Base-by-base conservation (phyloP, 164 flowering plant genomes). In the Kalanchoe fedtschenkoi region DNA sequence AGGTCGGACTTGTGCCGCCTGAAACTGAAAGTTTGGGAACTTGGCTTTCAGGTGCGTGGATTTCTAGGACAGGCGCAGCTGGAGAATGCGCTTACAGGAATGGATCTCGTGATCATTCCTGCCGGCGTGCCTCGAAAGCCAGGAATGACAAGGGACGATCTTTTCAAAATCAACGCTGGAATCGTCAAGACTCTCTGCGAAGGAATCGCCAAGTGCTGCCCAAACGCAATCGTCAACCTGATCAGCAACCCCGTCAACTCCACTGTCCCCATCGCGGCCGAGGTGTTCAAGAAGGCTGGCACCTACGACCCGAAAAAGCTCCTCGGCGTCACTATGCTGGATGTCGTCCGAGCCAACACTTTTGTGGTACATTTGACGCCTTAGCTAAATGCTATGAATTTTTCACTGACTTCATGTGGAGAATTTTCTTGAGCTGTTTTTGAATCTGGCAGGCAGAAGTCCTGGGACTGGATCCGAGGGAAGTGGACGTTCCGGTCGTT, bases 101-200 rank as follows among this genome's bases (percentile, higher is more conserved):
- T 93, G 97, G 95, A 93, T 71, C 91, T 90, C 64, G 88, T 90
- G 24, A 78, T 93, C 11, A 90, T 93, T 70, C 99, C 99, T n/a
- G 97, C 97, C 41, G 99, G 99, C 41, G 93, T 90, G 68, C 99
- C 97, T 16, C 79, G 99, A 66, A 93, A 93, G 68, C 98, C 98
- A 34, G 98, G 98, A 69, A 93, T 93, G 98, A 88, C 98, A 42
- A 88, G 98, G 74, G 97, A 93, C 68, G 98, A 93, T 78, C 76
- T 90, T 61, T 93, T 93, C 77, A 93, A 90, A 51, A 93, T 90
- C 30, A 93, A 93, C 80, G 98, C 97, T 35, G 97, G 99, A 72
- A 93, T 93, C 55, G 99, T 88, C 26, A 86, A 72, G 80, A 90
- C 92, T 1, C 82, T 93, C 16, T 78, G 85, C 72, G 99, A 93